These are phyloP conservation scores for Usnea hakonensis DNA, from an alignment of 495 filamentous ascomycete genomes.

Conservation along the genomic window DNA sequence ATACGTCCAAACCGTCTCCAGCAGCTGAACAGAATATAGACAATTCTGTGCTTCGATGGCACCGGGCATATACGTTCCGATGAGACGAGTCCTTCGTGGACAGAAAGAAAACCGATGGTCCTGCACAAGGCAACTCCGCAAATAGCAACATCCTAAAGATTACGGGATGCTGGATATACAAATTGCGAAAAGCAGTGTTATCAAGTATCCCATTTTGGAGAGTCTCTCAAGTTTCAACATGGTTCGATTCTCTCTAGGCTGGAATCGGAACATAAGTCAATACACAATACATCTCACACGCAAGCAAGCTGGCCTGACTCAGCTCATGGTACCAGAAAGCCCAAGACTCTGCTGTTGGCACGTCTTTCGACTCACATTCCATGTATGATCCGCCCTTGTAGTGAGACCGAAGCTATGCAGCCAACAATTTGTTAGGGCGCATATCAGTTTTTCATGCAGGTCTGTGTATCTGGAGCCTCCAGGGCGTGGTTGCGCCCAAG, in stretches of 20 bases:
- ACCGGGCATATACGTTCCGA: constrained; percentile 83
- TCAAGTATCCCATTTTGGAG: constrained; percentile 30
- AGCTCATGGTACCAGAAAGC: constrained; percentile 74
- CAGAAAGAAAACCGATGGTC: not conserved
- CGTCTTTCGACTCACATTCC: constrained; percentile 69
- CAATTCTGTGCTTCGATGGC: constrained; percentile 84
- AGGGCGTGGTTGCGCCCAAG: not conserved
- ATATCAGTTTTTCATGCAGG: constrained; percentile 80
- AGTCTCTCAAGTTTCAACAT: constrained; percentile 24
- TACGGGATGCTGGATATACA: constrained; percentile 55
- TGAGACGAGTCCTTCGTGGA: constrained; percentile 17
- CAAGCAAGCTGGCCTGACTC: constrained; percentile 52
- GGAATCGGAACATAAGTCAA: constrained; percentile 79
- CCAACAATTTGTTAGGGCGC: constrained; percentile 51
- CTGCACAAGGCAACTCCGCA: constrained; percentile 59
- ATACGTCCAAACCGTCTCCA: not conserved
- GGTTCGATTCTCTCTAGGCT: constrained; percentile 44
- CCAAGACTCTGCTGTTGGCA: constrained; percentile 77
- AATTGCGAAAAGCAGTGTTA: constrained; percentile 55
- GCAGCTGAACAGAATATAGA: constrained; percentile 36
- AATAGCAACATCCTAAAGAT: constrained; percentile 91
- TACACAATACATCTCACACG: constrained; percentile 58
- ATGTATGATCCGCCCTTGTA: constrained; percentile 5
- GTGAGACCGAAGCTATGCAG: not conserved
- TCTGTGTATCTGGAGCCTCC: not conserved